Percentiles rank a stretch among this genome's conserved stretches.
Evolutionary conservation across 1,284 basidiomycete genomes (phyloP).

Genomic region (Volvariella volvacea): DNA sequence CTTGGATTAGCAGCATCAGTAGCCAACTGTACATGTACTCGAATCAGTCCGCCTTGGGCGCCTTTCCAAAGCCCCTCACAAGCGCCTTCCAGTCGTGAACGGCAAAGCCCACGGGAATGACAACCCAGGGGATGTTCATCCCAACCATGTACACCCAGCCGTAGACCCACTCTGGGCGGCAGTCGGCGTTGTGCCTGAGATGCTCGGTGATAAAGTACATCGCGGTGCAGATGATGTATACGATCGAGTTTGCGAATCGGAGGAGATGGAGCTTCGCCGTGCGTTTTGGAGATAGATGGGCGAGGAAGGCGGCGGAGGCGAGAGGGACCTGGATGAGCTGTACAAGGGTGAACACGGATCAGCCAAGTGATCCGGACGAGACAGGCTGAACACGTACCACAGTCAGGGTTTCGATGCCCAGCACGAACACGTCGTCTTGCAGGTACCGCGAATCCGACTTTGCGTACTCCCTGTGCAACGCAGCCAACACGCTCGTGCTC

Average conservation of each 20-base stretch:
- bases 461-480: background rate
- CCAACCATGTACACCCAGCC: background rate
- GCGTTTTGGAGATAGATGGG: background rate
- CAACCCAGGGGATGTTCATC: background rate
- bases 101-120: background rate
- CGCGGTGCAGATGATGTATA: background rate
- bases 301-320: background rate
- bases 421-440: background rate
- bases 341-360: too few relatives aligned
- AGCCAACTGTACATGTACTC: too few relatives aligned
- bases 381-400: background rate
- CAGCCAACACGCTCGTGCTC: background rate
- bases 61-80: too few relatives aligned
- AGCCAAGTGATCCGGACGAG: background rate
- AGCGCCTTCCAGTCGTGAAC: background rate
- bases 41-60: too few relatives aligned
- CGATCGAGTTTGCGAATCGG: background rate
- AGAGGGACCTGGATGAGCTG: background rate
- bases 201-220: background rate
- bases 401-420: background rate
- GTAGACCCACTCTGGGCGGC: background rate
- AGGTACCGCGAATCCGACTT: background rate
- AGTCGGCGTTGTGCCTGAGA: background rate
- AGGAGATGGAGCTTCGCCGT: background rate
- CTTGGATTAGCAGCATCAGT: too few relatives aligned